Conservation (phyloP, 192 early-diverging fungal species). For the Umbelopsis sp. region DNA sequence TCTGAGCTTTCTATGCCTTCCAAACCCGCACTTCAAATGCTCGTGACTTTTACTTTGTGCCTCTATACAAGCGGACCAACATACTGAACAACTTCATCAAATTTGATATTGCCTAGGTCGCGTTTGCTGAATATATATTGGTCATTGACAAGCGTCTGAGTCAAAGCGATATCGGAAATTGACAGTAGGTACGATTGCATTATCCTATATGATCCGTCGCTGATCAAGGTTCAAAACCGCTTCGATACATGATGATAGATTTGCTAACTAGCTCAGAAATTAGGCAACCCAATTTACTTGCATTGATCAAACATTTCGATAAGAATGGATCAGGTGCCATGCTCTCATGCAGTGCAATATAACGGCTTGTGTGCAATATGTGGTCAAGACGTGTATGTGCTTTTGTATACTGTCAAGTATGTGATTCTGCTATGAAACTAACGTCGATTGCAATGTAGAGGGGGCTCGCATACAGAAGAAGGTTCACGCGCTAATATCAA, state of each 20-base stretch:
- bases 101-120: no score
- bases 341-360: constrained; percentile 74
- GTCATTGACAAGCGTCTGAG: no score
- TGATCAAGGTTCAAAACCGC: no score
- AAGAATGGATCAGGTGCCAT: constrained; percentile 47
- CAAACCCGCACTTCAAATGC: not conserved
- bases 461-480: constrained; percentile 35
- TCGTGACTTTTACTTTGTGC: not conserved
- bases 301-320: not conserved
- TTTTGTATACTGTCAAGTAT: not conserved
- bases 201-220: no score
- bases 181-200: no score
- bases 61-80: no score
- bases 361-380: constrained; percentile 83
- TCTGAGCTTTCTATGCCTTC: not conserved
- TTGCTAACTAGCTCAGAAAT: not conserved
- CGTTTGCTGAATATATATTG: no score
- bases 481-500: constrained; percentile 67
- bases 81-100: no score
- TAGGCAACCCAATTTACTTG: not conserved
- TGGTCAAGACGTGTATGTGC: constrained; percentile 39
- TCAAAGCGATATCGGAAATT: no score
- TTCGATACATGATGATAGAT: not conserved
- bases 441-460: not conserved
- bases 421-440: not conserved